Evolutionary conservation across 1,139 yeast species (phyloP).

Genomic region (Hyphopichia pseudoburtonii): DNA sequence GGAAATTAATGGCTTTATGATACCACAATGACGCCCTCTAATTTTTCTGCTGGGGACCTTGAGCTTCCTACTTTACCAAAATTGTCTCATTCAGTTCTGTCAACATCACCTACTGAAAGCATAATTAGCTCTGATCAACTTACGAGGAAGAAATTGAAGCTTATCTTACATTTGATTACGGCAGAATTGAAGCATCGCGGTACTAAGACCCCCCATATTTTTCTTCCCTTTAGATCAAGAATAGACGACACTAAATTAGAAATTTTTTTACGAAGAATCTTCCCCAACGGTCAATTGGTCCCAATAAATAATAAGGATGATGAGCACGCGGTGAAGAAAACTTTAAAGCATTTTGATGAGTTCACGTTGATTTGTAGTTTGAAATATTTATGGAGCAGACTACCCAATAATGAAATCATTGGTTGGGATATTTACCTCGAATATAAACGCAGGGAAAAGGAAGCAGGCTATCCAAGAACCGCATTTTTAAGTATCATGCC

Average conservation of each 20-base stretch:
- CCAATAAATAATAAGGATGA: slow-evolving; percentile 18
- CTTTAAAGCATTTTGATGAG: slow-evolving; percentile 53
- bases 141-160: slow-evolving; percentile 62
- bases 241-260: slow-evolving; percentile 59
- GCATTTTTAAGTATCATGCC: slow-evolving; percentile 85
- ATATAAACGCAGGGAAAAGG: slow-evolving; percentile 65
- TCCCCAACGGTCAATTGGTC: slow-evolving; percentile 53
- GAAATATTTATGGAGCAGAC: slow-evolving; percentile 83
- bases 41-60: slow-evolving; percentile 8
- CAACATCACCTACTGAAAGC: slow-evolving; percentile 2
- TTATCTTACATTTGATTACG: slow-evolving; percentile 65
- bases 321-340: slow-evolving; percentile 30
- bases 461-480: slow-evolving; percentile 62
- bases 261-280: slow-evolving; percentile 48
- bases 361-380: slow-evolving; percentile 70
- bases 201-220: slow-evolving; percentile 59
- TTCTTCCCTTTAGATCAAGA: slow-evolving; percentile 69
- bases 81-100: not conserved
- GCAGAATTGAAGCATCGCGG: slow-evolving; percentile 60
- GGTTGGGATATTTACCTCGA: slow-evolving; percentile 84
- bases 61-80: slow-evolving; percentile 18
- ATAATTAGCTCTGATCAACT: slow-evolving; percentile 35
- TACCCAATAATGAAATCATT: slow-evolving; percentile 76
- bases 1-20: not conserved
- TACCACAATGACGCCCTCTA: not conserved